Evolutionary conservation across 2,329 filamentous ascomycete species (phyloP).

Genomic region (Nemania sp.): DNA sequence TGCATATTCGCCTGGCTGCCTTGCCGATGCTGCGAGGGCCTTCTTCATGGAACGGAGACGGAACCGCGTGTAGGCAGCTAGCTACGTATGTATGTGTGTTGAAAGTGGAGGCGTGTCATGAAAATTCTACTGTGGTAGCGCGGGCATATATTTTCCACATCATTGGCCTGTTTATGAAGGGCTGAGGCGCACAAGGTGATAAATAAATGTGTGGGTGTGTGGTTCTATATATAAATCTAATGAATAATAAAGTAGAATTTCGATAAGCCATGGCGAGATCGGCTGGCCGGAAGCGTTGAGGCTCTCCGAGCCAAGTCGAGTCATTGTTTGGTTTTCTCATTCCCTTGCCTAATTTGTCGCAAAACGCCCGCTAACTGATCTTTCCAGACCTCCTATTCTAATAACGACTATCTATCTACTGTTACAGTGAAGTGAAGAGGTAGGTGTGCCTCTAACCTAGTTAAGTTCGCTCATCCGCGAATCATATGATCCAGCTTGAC

Average conservation of each 20-base stretch:
- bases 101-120: not conserved
- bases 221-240: constrained; percentile 36
- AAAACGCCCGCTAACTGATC: not conserved
- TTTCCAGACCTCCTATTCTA: constrained; percentile 7
- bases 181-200: constrained; percentile 25
- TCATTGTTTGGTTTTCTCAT: not conserved
- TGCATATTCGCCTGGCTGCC: constrained; percentile 34
- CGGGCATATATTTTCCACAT: not conserved
- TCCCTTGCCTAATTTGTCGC: constrained; percentile 17
- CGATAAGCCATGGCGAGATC: constrained; percentile 23
- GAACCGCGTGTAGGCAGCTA: not conserved
- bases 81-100: not conserved
- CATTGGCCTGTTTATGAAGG: constrained; percentile 14
- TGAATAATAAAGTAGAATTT: constrained; percentile 19
- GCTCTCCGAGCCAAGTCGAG: constrained; percentile 2
- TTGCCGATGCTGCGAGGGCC: constrained; percentile 31
- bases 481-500: constrained; percentile 20
- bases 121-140: not conserved
- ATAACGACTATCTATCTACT: constrained; percentile 31
- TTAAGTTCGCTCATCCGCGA: constrained; percentile 17
- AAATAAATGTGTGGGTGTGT: constrained; percentile 12
- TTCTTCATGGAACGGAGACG: constrained; percentile 24
- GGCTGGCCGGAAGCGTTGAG: constrained; percentile 17
- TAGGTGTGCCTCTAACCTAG: constrained; percentile 23
- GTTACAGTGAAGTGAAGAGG: constrained; percentile 23